These are phyloP conservation scores for Linnemannia schmuckeri DNA, from an alignment of 192 early-diverging fungal species.

Conservation along the genomic window DNA sequence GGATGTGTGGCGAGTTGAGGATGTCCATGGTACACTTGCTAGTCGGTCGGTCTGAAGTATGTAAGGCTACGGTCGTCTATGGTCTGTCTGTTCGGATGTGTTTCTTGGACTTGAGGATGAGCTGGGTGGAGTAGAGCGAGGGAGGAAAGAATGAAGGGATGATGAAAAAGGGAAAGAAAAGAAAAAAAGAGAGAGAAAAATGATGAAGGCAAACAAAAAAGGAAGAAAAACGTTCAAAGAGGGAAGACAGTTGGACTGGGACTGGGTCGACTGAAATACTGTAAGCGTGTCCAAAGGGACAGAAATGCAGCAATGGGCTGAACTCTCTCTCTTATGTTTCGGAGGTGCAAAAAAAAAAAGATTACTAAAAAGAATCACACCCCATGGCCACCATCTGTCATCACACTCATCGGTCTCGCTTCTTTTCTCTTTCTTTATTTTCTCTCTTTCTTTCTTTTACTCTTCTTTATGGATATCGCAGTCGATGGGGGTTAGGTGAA, in stretches of 20 bases:
- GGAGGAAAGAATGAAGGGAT: slow-evolving; percentile 5
- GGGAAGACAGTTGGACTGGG: not conserved
- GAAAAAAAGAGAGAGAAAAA: not conserved
- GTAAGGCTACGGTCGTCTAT: not conserved
- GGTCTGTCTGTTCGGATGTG: not conserved
- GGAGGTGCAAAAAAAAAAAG: not conserved
- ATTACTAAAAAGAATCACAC: not conserved
- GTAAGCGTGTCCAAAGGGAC: not conserved
- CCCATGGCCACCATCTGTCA: slow-evolving; percentile 1
- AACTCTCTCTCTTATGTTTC: not conserved
- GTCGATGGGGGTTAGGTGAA: not conserved
- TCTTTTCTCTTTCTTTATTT: not conserved
- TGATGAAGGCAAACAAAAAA: not conserved
- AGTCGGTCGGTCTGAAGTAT: not conserved
- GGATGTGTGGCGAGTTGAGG: slow-evolving; percentile 30
- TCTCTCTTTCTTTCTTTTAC: not conserved
- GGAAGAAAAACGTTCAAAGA: not conserved
- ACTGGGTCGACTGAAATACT: not conserved
- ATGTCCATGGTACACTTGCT: slow-evolving; percentile 32
- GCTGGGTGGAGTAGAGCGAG: not conserved
- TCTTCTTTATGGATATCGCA: not conserved
- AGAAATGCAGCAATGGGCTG: not conserved
- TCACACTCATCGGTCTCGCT: not conserved
- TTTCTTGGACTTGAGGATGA: not conserved
- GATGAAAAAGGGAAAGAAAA: slow-evolving; percentile 15